A percentile compares a stretch with the other conserved stretches of the same genome.
phyloP scores from a whole-genome alignment of 2,329 filamentous ascomycete genomes.

The Dothideomycetidae sp. region DNA sequence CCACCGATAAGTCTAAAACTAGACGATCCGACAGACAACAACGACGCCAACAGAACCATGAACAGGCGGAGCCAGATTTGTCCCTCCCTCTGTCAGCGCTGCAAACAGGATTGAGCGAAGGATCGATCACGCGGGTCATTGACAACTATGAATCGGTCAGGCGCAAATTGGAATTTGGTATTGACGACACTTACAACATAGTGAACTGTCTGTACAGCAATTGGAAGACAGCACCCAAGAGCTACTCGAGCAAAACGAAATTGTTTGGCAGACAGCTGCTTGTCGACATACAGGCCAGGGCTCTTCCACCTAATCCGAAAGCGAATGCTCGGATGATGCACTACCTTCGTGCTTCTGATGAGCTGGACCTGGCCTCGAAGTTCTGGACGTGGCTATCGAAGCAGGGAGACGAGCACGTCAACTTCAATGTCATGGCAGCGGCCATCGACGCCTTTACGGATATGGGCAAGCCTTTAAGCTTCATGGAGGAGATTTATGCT shows the following conservation, averaged over 20 bases:
- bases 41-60: too few relatives aligned
- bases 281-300: conserved; percentile 25
- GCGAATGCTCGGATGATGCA: conserved; percentile 34
- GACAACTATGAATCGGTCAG: conserved; percentile 11
- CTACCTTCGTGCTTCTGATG: conserved; percentile 32
- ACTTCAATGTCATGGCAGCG: conserved; percentile 30
- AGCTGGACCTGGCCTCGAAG: conserved; percentile 24
- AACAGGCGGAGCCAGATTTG: too few relatives aligned
- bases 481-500: conserved; percentile 33
- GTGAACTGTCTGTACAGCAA: conserved; percentile 24
- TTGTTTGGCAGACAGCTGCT: conserved; percentile 26
- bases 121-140: conserved; percentile 13
- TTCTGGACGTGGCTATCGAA: conserved; percentile 37
- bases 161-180: conserved; percentile 8
- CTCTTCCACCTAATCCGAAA: conserved; percentile 23
- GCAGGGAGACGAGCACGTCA: conserved; percentile 29
- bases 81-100: too few relatives aligned
- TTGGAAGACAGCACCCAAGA: conserved; percentile 7
- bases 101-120: not conserved
- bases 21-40: too few relatives aligned
- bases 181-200: conserved; percentile 20
- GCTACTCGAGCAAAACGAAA: conserved; percentile 8
- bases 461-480: conserved; percentile 25
- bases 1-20: too few relatives aligned
- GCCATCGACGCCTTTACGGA: conserved; percentile 36